A percentile compares a stretch with the other conserved stretches of the same genome.
phyloP scores from a whole-genome alignment of 805 yeast species.

The Candida alai region DNA sequence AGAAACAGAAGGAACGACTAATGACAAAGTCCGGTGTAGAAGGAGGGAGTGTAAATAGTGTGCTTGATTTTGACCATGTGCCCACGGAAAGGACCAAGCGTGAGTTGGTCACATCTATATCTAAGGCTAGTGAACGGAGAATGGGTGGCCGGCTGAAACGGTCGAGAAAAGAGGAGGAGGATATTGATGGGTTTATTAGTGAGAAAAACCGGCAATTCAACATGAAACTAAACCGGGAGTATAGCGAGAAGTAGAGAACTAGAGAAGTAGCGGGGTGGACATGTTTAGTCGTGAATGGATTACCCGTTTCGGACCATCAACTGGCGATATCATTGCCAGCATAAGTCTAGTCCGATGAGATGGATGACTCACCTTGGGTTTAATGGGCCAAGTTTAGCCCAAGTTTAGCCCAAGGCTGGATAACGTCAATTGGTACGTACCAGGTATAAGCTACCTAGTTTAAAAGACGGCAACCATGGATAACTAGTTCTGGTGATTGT shows the following conservation, averaged over 20 bases:
- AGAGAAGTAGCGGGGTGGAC: too few species aligned
- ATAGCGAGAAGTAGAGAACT: conserved; percentile 33
- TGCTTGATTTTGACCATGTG: conserved; percentile 22
- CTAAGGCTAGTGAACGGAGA: conserved; percentile 33
- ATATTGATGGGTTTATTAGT: conserved; percentile 49
- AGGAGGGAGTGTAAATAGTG: conserved; percentile 12
- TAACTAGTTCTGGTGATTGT: too few species aligned
- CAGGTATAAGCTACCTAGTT: too few species aligned
- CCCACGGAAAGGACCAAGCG: conserved; percentile 32
- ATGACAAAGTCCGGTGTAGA: conserved; percentile 19
- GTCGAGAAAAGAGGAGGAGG: conserved; percentile 29
- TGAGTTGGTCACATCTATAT: conserved; percentile 27
- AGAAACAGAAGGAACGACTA: conserved; percentile 28
- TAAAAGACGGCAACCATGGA: too few species aligned
- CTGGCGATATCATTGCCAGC: too few species aligned
- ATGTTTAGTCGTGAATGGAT: too few species aligned
- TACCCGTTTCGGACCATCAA: too few species aligned
- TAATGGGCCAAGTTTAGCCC: too few species aligned
- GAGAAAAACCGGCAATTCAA: conserved; percentile 74
- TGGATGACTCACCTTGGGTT: too few species aligned
- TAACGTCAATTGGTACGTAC: too few species aligned
- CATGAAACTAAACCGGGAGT: conserved; percentile 59
- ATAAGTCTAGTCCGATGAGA: too few species aligned
- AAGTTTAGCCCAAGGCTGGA: too few species aligned
- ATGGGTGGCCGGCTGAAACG: conserved; percentile 38